Conservation (phyloP, 495 filamentous ascomycete genomes). For the Lophium mytilinum region DNA sequence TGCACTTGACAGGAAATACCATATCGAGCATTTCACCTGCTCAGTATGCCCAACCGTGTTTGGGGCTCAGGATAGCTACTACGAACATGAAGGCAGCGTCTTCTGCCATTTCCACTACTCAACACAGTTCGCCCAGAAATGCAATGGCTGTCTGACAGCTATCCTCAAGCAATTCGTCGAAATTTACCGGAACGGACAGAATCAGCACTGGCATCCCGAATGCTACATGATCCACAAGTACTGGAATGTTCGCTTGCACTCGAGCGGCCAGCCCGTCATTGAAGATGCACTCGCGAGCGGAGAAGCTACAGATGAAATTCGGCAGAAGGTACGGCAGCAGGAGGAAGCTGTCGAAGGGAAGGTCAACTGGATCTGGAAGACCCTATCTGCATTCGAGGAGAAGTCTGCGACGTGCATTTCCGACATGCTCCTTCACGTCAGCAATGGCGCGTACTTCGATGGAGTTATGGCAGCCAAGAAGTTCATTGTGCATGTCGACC, state of each 20-base stretch:
- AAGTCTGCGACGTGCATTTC: slow-evolving; percentile 97
- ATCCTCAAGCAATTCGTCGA: slow-evolving; percentile 99
- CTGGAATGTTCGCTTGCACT: slow-evolving; percentile 90
- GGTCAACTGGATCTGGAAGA: slow-evolving; percentile 97
- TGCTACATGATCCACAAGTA: slow-evolving; percentile 99
- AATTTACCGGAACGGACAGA: slow-evolving; percentile 93
- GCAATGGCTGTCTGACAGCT: slow-evolving; percentile 93
- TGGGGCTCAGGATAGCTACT: slow-evolving; percentile 95
- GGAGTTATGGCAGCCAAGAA: slow-evolving; percentile 92
- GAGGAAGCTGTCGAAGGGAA: slow-evolving; percentile 97
- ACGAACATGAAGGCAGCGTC: slow-evolving; percentile 92
- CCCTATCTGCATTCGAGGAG: slow-evolving; percentile 93
- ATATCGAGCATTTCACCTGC: slow-evolving; percentile 99
- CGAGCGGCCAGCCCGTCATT: slow-evolving; percentile 43
- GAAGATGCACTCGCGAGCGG: slow-evolving; percentile 41
- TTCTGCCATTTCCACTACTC: slow-evolving; percentile 99
- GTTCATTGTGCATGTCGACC: slow-evolving; percentile 93
- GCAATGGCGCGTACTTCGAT: slow-evolving; percentile 93
- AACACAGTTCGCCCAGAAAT: slow-evolving; percentile 91
- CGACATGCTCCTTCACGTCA: slow-evolving; percentile 98
- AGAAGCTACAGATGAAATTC: slow-evolving; percentile 64
- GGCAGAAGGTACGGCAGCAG: slow-evolving; percentile 66
- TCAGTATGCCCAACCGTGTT: slow-evolving; percentile 96
- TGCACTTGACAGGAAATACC: slow-evolving; percentile 93
- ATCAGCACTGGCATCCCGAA: slow-evolving; percentile 99